phyloP scores from a whole-genome alignment of 331 rosid genomes.

The Quercus phellos region DNA sequence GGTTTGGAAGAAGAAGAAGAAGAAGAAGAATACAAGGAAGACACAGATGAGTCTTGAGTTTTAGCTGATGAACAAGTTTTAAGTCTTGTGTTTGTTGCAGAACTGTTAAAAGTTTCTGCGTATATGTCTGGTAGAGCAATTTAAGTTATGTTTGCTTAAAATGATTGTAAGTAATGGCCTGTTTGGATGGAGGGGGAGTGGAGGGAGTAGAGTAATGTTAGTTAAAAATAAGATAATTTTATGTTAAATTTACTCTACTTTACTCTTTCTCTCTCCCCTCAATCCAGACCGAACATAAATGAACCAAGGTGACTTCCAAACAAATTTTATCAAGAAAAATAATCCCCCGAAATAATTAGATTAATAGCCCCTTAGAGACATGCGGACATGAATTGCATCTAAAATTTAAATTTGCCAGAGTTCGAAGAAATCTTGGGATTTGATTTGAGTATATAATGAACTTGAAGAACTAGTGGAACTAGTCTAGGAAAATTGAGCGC shows the following conservation, averaged over 20 bases:
- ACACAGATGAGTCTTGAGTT: conserved; percentile 48
- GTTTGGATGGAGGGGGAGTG: no score
- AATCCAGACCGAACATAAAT: no score
- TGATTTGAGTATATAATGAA: no score
- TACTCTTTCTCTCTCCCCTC: no score
- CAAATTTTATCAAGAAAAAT: background rate
- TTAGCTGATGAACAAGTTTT: background rate
- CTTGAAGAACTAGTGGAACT: no score
- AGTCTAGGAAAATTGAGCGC: no score
- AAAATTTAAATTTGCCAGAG: no score
- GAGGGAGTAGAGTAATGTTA: no score
- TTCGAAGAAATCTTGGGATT: no score
- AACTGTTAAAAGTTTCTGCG: background rate
- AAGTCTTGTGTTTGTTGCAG: background rate
- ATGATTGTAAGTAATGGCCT: no score
- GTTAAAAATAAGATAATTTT: no score
- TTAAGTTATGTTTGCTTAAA: background rate
- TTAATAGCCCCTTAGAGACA: background rate
- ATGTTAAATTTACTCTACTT: no score
- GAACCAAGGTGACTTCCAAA: background rate
- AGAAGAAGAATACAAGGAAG: conserved; percentile 43
- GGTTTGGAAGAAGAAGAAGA: conserved; percentile 30
- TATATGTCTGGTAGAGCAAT: background rate
- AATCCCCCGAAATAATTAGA: background rate
- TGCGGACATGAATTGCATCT: background rate